These are phyloP conservation scores for Podosphaera xanthii DNA, from an alignment of 2,329 filamentous ascomycete genomes.

Conservation along the genomic window DNA sequence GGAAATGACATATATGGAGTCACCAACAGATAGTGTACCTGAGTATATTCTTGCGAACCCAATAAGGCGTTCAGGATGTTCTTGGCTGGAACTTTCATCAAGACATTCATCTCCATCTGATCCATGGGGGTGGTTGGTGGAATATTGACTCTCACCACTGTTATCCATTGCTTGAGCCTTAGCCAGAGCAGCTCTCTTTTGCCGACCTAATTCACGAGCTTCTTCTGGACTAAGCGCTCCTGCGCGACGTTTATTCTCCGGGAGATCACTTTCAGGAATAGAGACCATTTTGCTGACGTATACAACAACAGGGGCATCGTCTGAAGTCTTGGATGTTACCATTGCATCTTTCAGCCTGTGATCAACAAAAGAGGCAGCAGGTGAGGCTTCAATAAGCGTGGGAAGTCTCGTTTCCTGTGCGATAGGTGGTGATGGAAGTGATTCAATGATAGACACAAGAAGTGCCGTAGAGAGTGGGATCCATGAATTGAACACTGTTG, in stretches of 20 bases:
- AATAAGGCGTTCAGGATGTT: conserved; percentile 57
- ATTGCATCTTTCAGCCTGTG: conserved; percentile 54
- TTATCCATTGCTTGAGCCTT: conserved; percentile 37
- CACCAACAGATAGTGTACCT: conserved; percentile 69
- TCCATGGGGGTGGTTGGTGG: conserved; percentile 26
- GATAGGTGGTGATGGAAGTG: conserved; percentile 58
- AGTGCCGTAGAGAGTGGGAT: conserved; percentile 79
- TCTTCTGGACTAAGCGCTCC: conserved; percentile 69
- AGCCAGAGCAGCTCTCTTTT: conserved; percentile 75
- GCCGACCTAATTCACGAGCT: conserved; percentile 64
- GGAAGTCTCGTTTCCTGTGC: conserved; percentile 68
- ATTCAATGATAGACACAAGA: conserved; percentile 82
- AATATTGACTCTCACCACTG: conserved; percentile 11
- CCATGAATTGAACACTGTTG: conserved; percentile 73
- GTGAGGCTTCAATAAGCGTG: conserved; percentile 55
- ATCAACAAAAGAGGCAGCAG: conserved; percentile 51
- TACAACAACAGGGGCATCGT: conserved; percentile 60
- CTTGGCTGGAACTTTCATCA: conserved; percentile 25
- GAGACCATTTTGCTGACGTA: conserved; percentile 99
- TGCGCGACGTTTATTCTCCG: conserved; percentile 53
- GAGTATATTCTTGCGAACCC: conserved; percentile 91
- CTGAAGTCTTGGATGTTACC: conserved; percentile 48
- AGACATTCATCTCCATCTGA: conserved; percentile 36
- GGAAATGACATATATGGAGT: conserved; percentile 72
- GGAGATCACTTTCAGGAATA: conserved; percentile 74